These are phyloP conservation scores for Ilyonectria destructans DNA, from an alignment of 2,329 filamentous ascomycete genomes.

Conservation along the genomic window DNA sequence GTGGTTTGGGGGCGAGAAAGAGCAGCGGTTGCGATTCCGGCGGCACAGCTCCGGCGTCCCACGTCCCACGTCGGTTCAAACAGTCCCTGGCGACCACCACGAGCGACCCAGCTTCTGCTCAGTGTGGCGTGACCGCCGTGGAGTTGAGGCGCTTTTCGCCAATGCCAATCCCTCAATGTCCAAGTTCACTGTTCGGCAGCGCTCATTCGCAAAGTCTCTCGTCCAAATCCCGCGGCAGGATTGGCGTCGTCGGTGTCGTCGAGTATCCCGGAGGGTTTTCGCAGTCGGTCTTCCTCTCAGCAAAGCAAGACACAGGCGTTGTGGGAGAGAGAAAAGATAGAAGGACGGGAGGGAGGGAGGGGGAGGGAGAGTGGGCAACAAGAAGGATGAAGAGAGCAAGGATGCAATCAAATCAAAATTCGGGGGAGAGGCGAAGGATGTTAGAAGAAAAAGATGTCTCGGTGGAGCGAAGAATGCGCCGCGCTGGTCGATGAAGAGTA, in stretches of 20 bases:
- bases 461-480: constrained; percentile 26
- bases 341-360: constrained; percentile 20
- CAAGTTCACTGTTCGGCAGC: neutral
- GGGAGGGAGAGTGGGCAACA: constrained; percentile 39
- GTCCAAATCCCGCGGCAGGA: neutral
- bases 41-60: constrained; percentile 14
- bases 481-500: constrained; percentile 9
- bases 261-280: neutral
- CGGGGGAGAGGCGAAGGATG: constrained; percentile 19
- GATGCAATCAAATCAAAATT: constrained; percentile 14
- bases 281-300: constrained; percentile 1
- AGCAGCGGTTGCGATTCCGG: constrained; percentile 34
- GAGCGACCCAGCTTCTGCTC: constrained; percentile 6
- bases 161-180: constrained; percentile 17
- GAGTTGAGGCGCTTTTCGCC: constrained; percentile 19
- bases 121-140: constrained; percentile 11
- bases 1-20: constrained; percentile 35
- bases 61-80: constrained; percentile 13
- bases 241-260: constrained; percentile 1
- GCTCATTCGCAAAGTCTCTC: neutral
- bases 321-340: neutral
- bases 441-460: constrained; percentile 25
- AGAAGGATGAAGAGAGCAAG: constrained; percentile 31
- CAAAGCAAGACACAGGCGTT: constrained; percentile 10
- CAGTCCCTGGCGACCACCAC: neutral